Conservation (phyloP, 805 yeast genomes). For the Dipodascopsis tothii region DNA sequence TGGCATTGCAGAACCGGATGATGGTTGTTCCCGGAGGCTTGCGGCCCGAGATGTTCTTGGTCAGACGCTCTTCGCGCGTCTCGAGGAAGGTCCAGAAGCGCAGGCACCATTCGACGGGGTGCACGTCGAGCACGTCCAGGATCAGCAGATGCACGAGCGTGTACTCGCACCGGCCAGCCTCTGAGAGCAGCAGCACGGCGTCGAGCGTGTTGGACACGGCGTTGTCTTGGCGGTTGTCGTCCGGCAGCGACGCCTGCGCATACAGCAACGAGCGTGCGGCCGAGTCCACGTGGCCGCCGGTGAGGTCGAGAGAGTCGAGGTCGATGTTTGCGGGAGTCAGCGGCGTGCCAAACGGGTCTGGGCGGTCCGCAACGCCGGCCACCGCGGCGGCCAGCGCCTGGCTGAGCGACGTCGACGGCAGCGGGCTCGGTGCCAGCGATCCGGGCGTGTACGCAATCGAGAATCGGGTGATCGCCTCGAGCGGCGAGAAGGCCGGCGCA, state of each 20-base stretch:
- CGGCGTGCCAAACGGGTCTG: background rate
- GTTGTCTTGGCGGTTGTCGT: constrained; percentile 1
- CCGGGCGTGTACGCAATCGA: background rate
- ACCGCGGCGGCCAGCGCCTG: background rate
- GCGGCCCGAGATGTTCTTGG: constrained; percentile 27
- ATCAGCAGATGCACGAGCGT: constrained; percentile 25
- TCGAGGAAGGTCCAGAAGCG: constrained; percentile 32
- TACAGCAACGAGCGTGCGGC: constrained; percentile 12
- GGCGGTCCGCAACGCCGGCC: background rate
- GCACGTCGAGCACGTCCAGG: constrained; percentile 31
- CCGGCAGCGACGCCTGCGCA: constrained; percentile 9
- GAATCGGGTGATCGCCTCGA: background rate
- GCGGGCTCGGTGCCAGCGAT: background rate
- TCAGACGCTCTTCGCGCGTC: constrained; percentile 25
- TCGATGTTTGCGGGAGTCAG: background rate
- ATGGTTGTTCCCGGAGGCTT: constrained; percentile 32
- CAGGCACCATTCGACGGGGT: constrained; percentile 32
- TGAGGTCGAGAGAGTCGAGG: background rate
- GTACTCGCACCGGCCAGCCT: constrained; percentile 13
- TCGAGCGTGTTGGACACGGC: constrained; percentile 24
- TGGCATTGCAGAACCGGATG: constrained; percentile 32
- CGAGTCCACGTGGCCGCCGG: constrained; percentile 2
- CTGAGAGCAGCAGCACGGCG: constrained; percentile 10
- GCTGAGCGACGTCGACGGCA: background rate
- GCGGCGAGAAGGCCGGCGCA: too few species aligned